Percentiles rank a stretch among this genome's conserved stretches.
Conservation (phyloP, 805 yeast genomes). For the Cyberlindnera amylophila region DNA sequence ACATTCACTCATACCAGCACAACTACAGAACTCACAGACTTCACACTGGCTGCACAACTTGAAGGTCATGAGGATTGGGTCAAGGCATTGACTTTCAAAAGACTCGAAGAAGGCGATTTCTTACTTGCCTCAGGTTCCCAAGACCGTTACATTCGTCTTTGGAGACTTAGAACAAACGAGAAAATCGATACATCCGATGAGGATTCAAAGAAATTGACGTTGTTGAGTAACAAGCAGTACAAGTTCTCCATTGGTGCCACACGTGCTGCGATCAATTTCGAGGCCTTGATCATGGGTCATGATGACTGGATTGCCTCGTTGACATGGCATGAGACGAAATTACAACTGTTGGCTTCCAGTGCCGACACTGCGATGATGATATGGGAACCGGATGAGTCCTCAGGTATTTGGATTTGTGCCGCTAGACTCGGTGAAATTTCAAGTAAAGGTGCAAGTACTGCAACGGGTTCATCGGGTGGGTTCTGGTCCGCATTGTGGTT, state of each 20-base stretch:
- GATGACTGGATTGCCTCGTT: conserved; percentile 95
- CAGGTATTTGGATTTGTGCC: conserved; percentile 87
- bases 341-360: conserved; percentile 73
- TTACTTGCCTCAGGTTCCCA: conserved; percentile 88
- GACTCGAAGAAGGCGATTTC: conserved; percentile 45
- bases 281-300: conserved; percentile 94
- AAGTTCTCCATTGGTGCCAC: conserved; percentile 42
- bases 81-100: conserved; percentile 59
- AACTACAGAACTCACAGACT: conserved; percentile 16
- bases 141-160: conserved; percentile 85
- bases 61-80: conserved; percentile 98
- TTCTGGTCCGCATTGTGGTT: conserved; percentile 75
- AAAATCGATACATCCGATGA: conserved; percentile 54
- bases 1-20: conserved; percentile 32
- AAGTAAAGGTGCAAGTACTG: conserved; percentile 95
- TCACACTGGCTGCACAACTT: conserved; percentile 47
- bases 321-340: conserved; percentile 62
- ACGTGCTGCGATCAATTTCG: conserved; percentile 66
- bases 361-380: conserved; percentile 92
- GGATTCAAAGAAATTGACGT: conserved; percentile 45
- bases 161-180: conserved; percentile 67
- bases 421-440: conserved; percentile 87
- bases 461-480: conserved; percentile 90
- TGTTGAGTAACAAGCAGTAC: conserved; percentile 71
- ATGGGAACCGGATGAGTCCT: conserved; percentile 84